Base-by-base conservation (phyloP, 164 flowering plant species). In the Stephania cephalantha region DNA sequence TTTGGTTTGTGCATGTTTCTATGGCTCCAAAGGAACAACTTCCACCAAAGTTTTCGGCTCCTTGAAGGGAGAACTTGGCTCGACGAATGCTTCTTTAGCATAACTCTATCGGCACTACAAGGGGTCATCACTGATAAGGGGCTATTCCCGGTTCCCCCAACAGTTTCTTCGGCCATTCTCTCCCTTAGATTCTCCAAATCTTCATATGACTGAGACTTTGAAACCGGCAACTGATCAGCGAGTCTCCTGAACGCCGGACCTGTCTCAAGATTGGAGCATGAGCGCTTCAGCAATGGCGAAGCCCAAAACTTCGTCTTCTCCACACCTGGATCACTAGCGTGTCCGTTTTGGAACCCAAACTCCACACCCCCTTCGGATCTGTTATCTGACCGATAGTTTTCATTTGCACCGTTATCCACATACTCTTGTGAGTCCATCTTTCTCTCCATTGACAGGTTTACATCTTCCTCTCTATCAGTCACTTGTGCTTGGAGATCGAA, bases 1-100 rank as follows among this genome's bases (percentile, higher is more conserved):
- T 17, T 11, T 20, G 82, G 74, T 68, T 78, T 84, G 71, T 90
- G 90, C 73, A 86, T 52, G 74, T 92, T 94, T 75, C 97, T 80
- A 74, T 94, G 98, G 82, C 97, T 92, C 98, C 97, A 92, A 17
- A 92, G 90, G 83, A 94, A 92, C 78, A 94, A 78, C 81, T 94
- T 94, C 97, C 97, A 94, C 98, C 97, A 92, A 63, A 94, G 78
- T 75, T 76, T 90, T 80, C 89, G 82, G 73, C 97, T 92, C 78
- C 91, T 84, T 1, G 97, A 92, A 20, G 98, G 97, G 1, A 94
- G 88, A 55, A 92, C 83, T 79, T 92, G 98, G 79, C 93, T 89
- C 7, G 98, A 94, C 30, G 98, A 94, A 69, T 81, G 90, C 83
- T 88, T 92, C 84, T 88, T 92, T 79, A 94, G 71, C 89, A 92